These are phyloP conservation scores for Cyclotella cryptica DNA, from an alignment of 108 stramenopile species.

Conservation along the genomic window DNA sequence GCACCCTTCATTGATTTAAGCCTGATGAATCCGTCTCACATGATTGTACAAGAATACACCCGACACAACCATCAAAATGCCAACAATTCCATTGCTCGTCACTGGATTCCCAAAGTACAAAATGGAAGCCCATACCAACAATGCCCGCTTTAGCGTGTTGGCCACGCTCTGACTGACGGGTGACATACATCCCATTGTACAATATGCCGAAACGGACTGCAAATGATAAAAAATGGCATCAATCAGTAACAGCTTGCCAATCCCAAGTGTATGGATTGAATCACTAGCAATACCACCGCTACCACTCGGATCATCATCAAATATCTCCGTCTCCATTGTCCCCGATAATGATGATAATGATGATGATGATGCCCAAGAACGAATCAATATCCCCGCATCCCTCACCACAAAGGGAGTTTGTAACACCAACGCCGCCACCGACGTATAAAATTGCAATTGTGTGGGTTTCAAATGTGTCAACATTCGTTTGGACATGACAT, in stretches of 20 bases:
- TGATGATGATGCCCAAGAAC: background rate
- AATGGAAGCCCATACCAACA: conserved; percentile 52
- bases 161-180: conserved; percentile 52
- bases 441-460: conserved; percentile 58
- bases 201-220: conserved; percentile 57
- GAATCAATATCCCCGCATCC: conserved; percentile 1
- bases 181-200: conserved; percentile 50
- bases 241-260: conserved; percentile 36
- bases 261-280: conserved; percentile 10
- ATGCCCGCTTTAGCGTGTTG: conserved; percentile 52
- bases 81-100: conserved; percentile 37
- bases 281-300: background rate
- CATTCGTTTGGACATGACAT: conserved; percentile 57
- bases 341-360: background rate
- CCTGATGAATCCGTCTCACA: conserved; percentile 45
- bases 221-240: conserved; percentile 60
- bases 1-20: background rate
- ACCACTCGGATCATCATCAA: no score
- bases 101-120: conserved; percentile 53
- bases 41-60: conserved; percentile 58
- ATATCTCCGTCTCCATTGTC: background rate
- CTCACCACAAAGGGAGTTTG: conserved; percentile 48
- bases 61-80: conserved; percentile 49
- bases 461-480: conserved; percentile 50
- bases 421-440: conserved; percentile 48